Percentiles rank a stretch among this genome's conserved stretches.
phyloP scores from a whole-genome alignment of 2,329 filamentous ascomycete species.

The Neonectria punicea region DNA sequence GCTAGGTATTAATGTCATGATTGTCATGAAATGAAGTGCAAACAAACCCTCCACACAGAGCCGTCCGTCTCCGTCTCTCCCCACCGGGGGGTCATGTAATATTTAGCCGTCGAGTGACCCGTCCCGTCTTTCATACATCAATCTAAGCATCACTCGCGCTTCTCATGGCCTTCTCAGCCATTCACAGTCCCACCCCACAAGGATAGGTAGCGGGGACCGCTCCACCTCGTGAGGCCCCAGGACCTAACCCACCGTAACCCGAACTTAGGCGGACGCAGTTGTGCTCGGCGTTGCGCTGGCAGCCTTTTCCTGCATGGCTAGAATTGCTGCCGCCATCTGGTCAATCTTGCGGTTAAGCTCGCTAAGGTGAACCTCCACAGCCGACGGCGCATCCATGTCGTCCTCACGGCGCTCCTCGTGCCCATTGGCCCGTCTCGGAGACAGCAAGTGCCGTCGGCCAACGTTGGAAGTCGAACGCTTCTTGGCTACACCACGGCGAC shows the following conservation, averaged over 20 bases:
- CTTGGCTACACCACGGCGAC: constrained; percentile 26
- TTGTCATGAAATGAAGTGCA: background rate
- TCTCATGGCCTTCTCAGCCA: background rate
- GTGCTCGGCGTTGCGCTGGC: constrained; percentile 25
- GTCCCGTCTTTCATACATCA: background rate
- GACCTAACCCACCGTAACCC: background rate
- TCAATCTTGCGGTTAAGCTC: constrained; percentile 69
- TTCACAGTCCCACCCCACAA: background rate
- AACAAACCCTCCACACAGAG: background rate
- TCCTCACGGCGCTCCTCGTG: constrained; percentile 44
- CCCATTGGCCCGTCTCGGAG: constrained; percentile 30
- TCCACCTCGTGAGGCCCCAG: background rate
- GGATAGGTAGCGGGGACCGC: background rate
- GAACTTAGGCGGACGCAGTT: constrained; percentile 17
- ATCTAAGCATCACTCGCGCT: background rate
- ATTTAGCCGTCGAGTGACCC: background rate
- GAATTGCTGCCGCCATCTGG: constrained; percentile 63
- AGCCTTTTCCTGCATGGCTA: constrained; percentile 58
- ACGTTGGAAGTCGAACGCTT: constrained; percentile 33
- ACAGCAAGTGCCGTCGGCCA: constrained; percentile 31
- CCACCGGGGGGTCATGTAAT: background rate
- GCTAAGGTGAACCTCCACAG: constrained; percentile 62
- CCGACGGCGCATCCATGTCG: constrained; percentile 51
- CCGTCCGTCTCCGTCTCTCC: background rate
- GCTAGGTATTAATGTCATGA: background rate